These are phyloP conservation scores for Helianthus annuus DNA, from an alignment of 129 eudicot genomes.

Conservation along the genomic window DNA sequence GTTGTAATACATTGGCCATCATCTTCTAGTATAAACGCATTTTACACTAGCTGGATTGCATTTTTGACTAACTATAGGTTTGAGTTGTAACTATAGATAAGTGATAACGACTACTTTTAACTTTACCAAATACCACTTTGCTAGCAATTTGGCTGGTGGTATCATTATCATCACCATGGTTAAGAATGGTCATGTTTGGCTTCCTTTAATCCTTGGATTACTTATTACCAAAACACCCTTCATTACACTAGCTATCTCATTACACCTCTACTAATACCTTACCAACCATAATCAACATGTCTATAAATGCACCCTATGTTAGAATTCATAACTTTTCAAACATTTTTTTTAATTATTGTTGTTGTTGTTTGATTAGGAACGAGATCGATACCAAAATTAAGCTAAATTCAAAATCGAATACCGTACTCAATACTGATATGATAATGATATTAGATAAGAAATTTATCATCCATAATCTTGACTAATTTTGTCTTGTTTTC, in stretches of 20 bases:
- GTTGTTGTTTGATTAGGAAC: neutral
- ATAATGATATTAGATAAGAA: too few species aligned
- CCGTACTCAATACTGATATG: too few species aligned
- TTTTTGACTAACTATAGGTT: conserved; percentile 4
- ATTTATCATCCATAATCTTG: too few species aligned
- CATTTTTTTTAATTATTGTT: neutral
- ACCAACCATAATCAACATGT: conserved; percentile 25
- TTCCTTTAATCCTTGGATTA: neutral
- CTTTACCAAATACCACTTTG: conserved; percentile 11
- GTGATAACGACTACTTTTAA: conserved; percentile 12
- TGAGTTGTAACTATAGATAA: neutral
- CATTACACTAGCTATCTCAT: neutral
- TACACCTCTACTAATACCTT: conserved; percentile 20
- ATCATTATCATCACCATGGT: conserved; percentile 6
- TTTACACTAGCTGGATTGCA: neutral
- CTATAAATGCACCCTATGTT: conserved; percentile 13
- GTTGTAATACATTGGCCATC: neutral
- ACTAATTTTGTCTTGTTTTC: neutral
- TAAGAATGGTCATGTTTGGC: conserved; percentile 4
- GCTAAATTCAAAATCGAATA: too few species aligned
- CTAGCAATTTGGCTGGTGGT: conserved; percentile 16
- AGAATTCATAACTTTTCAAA: neutral
- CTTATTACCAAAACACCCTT: conserved; percentile 19
- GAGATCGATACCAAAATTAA: too few species aligned
- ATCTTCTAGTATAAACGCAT: neutral